These are phyloP conservation scores for Dactylellina cionopaga DNA, from an alignment of 2,329 filamentous ascomycete species.

Conservation along the genomic window DNA sequence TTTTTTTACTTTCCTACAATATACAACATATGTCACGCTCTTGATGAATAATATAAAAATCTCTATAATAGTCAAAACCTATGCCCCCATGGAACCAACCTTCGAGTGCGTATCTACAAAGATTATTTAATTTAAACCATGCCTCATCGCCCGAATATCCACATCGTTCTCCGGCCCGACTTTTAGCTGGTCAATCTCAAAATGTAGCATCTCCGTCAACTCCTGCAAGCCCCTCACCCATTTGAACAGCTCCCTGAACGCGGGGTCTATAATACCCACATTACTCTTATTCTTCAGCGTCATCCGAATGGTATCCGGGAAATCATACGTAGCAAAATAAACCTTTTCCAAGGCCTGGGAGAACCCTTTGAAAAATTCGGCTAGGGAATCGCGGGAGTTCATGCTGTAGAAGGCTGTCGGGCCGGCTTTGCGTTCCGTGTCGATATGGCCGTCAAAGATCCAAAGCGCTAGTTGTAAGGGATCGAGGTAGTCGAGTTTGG, in stretches of 20 bases:
- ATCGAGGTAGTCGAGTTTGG: not conserved
- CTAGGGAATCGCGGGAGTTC: not conserved
- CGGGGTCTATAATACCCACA: no score
- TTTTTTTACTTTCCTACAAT: no score
- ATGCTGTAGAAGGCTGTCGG: not conserved
- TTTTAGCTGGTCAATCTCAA: not conserved
- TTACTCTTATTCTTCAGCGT: not conserved
- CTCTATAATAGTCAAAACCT: no score
- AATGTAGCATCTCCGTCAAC: constrained; percentile 9
- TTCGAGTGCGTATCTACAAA: no score
- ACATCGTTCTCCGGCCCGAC: not conserved
- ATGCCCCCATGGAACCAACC: no score
- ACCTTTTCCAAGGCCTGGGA: not conserved
- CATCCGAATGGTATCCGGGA: not conserved
- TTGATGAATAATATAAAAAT: no score
- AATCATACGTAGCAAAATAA: not conserved
- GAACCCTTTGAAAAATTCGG: constrained; percentile 9
- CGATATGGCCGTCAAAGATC: not conserved
- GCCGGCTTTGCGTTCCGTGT: not conserved
- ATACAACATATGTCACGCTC: no score
- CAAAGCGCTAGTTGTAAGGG: not conserved
- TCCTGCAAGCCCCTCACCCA: not conserved
- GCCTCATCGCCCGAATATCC: no score
- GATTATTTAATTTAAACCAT: no score
- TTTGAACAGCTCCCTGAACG: no score